A percentile compares a stretch with the other conserved stretches of the same genome.
These are phyloP conservation scores for Pyrenophora teres DNA, from an alignment of 2,329 filamentous ascomycete species.

Conservation along the genomic window DNA sequence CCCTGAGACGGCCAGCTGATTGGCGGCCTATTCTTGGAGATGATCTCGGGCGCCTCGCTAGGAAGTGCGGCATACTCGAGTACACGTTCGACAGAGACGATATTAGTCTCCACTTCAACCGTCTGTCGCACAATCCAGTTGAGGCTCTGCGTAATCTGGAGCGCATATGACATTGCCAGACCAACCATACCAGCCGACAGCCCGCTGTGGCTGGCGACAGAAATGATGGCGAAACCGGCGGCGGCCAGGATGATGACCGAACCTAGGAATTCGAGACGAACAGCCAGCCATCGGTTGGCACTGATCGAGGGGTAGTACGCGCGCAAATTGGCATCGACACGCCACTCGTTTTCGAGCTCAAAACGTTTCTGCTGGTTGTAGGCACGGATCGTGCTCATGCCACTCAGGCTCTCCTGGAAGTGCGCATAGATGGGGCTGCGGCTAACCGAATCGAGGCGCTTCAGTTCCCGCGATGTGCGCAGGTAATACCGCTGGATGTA, in stretches of 20 bases:
- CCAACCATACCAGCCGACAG: conserved; percentile 79
- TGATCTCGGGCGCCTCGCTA: conserved; percentile 92
- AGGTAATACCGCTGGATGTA: conserved; percentile 98
- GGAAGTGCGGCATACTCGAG: conserved; percentile 92
- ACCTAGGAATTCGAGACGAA: conserved; percentile 93
- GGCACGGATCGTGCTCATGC: conserved; percentile 92
- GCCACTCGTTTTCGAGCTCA: conserved; percentile 93
- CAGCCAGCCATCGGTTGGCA: conserved; percentile 86
- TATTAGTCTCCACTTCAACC: conserved; percentile 99
- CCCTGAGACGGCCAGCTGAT: conserved; percentile 92
- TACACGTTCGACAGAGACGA: conserved; percentile 96
- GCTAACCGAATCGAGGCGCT: conserved; percentile 92
- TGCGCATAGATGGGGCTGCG: conserved; percentile 97
- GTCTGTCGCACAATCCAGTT: conserved; percentile 99
- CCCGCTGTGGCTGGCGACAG: conserved; percentile 69
- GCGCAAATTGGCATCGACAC: conserved; percentile 89
- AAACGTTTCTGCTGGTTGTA: conserved; percentile 90
- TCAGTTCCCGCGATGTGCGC: conserved; percentile 92
- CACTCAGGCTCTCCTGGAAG: conserved; percentile 95
- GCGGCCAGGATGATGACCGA: conserved; percentile 89
- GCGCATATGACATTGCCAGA: conserved; percentile 93
- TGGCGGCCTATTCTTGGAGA: conserved; percentile 82
- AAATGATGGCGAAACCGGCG: conserved; percentile 79
- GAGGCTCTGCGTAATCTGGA: conserved; percentile 94
- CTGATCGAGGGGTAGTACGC: conserved; percentile 97